phyloP scores from a whole-genome alignment of 805 yeast species.

The Metschnikowia dekortorum region DNA sequence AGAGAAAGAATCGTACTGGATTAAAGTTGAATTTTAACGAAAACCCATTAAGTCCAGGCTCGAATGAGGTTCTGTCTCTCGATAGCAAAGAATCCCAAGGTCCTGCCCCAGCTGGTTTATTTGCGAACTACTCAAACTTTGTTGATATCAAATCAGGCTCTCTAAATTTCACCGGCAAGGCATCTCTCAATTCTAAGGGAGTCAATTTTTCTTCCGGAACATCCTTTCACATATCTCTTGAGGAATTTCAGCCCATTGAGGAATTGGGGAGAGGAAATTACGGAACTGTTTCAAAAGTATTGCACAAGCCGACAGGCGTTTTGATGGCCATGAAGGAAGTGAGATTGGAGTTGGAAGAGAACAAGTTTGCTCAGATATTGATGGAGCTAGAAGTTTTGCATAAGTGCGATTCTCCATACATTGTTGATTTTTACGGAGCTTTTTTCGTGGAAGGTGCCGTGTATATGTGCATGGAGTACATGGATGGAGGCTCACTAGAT shows the following conservation, averaged over 20 bases:
- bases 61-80: conserved; percentile 18
- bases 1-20: conserved; percentile 37
- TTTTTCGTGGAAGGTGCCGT: conserved; percentile 97
- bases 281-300: conserved; percentile 90
- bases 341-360: conserved; percentile 84
- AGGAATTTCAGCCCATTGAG: conserved; percentile 75
- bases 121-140: conserved; percentile 81
- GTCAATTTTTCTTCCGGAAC: conserved; percentile 87
- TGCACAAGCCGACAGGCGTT: conserved; percentile 89
- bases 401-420: conserved; percentile 82
- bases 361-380: conserved; percentile 87
- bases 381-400: conserved; percentile 96
- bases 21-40: conserved; percentile 32
- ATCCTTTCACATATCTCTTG: conserved; percentile 78
- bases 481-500: conserved; percentile 95
- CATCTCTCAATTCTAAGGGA: conserved; percentile 87
- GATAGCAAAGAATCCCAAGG: conserved; percentile 12
- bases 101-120: conserved; percentile 44
- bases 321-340: conserved; percentile 98
- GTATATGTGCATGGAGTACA: conserved; percentile 95
- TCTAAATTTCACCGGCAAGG: conserved; percentile 87
- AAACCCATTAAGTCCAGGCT: conserved; percentile 13
- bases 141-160: conserved; percentile 91
- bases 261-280: conserved; percentile 95
- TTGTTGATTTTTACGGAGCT: conserved; percentile 96